Base-by-base conservation (phyloP, 192 early-diverging fungal species). In the Coemansia reversa region DNA sequence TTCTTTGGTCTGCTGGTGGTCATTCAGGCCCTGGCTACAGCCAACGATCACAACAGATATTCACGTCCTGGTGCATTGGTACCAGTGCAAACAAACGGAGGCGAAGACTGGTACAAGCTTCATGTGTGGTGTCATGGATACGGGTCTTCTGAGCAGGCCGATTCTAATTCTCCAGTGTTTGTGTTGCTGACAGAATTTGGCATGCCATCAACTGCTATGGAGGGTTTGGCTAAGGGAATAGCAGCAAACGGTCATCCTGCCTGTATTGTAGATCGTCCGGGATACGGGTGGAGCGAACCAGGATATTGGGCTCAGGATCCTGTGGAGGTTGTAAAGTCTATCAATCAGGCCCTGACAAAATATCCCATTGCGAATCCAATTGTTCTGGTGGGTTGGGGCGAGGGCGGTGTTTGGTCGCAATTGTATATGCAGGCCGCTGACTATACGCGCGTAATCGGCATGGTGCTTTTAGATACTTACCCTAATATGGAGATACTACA, bases 231-330 rank as follows among this genome's bases (percentile, higher is more conserved):
- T 12, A 50, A 68, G 56, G 77, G 76, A 3, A 51, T 83, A 1
- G 71, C 67, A 4, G 63, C 64, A 33, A 69, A 39, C 35, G 77
- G 77, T 7, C 69, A 79, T 50, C 64, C 76, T 0, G 82, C 77
- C 24, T 83, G 82, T 35, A 66, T 83, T 22, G 55, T 79, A 14
- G 82, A 83, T 50, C 73, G 82, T 49, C 82, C 82, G 18, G 82
- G 82, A 6, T 83, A 83, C 52, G 82, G 82, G 53, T 83, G 82
- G 82, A 83, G 82, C 65, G 82, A 79, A 52, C 77, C 82, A 0
- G 82, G 82, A 49, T 80, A 80, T 63, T 75, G 72, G 77, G 53
- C 61, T 29, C 82, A 83, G 66, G 60, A 69, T 50, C 82, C 82
- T 4, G 33, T 52, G 7, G 73, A 83, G n/a, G 82, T 83, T 0